Evolutionary conservation across 164 flowering plant species (phyloP).

Genomic region (Echeveria elegans): DNA sequence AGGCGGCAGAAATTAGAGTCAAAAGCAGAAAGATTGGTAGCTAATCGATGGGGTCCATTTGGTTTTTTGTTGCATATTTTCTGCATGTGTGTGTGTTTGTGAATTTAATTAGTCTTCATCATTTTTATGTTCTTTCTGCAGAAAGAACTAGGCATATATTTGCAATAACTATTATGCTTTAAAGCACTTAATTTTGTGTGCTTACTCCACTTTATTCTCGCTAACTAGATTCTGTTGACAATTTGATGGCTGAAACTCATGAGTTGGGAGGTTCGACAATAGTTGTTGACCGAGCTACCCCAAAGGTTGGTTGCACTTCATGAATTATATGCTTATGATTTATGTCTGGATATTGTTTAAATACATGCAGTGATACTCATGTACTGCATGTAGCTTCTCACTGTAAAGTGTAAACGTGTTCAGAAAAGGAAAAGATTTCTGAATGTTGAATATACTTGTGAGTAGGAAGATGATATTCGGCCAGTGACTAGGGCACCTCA

Average conservation of each 20-base stretch:
- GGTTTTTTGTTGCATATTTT: not conserved
- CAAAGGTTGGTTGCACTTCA: conserved; percentile 47
- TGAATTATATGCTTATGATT: conserved; percentile 1
- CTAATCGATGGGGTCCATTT: not conserved
- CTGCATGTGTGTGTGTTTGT: not conserved
- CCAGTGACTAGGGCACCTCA: conserved; percentile 43
- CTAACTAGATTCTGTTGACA: conserved; percentile 73
- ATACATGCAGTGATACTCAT: not conserved
- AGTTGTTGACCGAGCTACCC: conserved; percentile 97
- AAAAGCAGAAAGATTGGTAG: not conserved
- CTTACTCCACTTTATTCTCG: not conserved
- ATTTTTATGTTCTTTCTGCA: not conserved
- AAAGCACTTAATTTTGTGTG: not conserved
- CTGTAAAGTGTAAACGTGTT: not conserved
- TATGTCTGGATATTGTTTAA: not conserved
- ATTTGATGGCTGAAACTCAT: conserved; percentile 80
- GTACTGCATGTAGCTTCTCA: not conserved
- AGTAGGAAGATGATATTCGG: conserved; percentile 76
- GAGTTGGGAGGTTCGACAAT: conserved; percentile 87
- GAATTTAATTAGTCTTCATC: not conserved
- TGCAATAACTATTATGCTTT: not conserved
- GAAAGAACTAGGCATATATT: not conserved
- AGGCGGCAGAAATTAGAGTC: not conserved
- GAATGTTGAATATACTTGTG: not conserved
- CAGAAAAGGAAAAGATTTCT: not conserved